A percentile compares a stretch with the other conserved stretches of the same genome.
These are phyloP conservation scores for Ceriops tagal DNA, from an alignment of 345 rosid genomes.

Conservation along the genomic window DNA sequence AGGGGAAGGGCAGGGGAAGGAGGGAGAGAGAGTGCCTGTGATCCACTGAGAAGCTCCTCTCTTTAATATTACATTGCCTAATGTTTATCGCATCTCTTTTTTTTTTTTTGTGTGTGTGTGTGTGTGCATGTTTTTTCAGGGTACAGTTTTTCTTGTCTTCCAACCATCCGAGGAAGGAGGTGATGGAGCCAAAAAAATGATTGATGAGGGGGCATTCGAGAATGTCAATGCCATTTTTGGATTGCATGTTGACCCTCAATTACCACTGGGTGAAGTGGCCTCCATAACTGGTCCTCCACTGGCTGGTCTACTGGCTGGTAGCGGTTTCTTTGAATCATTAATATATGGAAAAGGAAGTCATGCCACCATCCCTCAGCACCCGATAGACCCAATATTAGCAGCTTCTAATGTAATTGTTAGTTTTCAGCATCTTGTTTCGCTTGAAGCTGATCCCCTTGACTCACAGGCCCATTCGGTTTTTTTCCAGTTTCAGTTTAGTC, in stretches of 20 bases:
- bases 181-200: constrained; percentile 69
- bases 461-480: constrained; percentile 51
- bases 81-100: not conserved
- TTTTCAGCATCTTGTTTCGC: constrained; percentile 81
- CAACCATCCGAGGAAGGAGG: constrained; percentile 99
- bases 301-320: constrained; percentile 76
- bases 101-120: not conserved
- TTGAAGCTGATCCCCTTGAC: constrained; percentile 88
- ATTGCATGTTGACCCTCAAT: constrained; percentile 44
- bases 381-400: constrained; percentile 77
- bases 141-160: constrained; percentile 74
- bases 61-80: not conserved
- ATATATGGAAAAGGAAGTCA: constrained; percentile 87
- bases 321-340: constrained; percentile 69
- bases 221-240: constrained; percentile 77
- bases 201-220: constrained; percentile 67
- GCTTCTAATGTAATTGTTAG: constrained; percentile 74
- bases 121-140: constrained; percentile 34
- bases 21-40: not conserved
- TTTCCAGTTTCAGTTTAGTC: not conserved
- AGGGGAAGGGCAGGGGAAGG: not conserved
- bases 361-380: constrained; percentile 84
- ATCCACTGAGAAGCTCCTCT: not conserved
- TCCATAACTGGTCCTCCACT: constrained; percentile 58
- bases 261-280: constrained; percentile 52